phyloP scores from a whole-genome alignment of 768 basidiomycete species.

The Leucosporidium creatinivorum region DNA sequence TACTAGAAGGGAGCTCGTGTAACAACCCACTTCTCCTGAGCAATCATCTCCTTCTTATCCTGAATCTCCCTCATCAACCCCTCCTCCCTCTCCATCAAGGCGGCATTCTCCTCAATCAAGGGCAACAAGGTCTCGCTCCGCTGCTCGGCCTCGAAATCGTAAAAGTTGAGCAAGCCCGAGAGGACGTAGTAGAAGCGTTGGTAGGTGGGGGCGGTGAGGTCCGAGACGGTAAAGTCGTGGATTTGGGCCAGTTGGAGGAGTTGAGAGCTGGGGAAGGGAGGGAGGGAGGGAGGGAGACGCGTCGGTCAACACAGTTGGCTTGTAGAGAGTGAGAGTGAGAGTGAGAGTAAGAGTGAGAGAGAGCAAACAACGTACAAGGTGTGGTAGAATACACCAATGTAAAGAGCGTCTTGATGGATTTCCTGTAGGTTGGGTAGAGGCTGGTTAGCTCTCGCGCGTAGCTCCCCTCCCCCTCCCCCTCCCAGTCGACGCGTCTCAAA shows the following conservation, averaged over 20 bases:
- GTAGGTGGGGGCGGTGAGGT: slow-evolving; percentile 32
- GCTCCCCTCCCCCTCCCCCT: too few relatives aligned
- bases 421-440: slow-evolving; percentile 7
- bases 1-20: too few relatives aligned
- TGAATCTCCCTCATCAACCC: background rate
- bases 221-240: slow-evolving; percentile 33
- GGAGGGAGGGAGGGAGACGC: too few relatives aligned
- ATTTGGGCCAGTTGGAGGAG: slow-evolving; percentile 28
- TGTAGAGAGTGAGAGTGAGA: background rate
- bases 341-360: too few relatives aligned
- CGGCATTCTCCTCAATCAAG: slow-evolving; percentile 21
- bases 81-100: background rate
- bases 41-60: too few relatives aligned
- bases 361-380: slow-evolving; percentile 24
- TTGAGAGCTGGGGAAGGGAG: slow-evolving; percentile 27
- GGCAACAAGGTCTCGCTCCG: slow-evolving; percentile 12
- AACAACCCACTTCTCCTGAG: too few relatives aligned
- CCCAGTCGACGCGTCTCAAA: background rate
- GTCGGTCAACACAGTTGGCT: background rate
- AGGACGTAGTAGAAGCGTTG: slow-evolving; percentile 25
- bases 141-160: slow-evolving; percentile 35
- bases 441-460: too few relatives aligned
- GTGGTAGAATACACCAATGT: slow-evolving; percentile 30
- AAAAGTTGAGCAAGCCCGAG: slow-evolving; percentile 36
- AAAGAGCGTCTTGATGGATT: slow-evolving; percentile 33